A percentile compares a stretch with the other conserved stretches of the same genome.
Evolutionary conservation across 2,329 filamentous ascomycete genomes (phyloP).

Genomic region (Bimuria novae-zelandiae): DNA sequence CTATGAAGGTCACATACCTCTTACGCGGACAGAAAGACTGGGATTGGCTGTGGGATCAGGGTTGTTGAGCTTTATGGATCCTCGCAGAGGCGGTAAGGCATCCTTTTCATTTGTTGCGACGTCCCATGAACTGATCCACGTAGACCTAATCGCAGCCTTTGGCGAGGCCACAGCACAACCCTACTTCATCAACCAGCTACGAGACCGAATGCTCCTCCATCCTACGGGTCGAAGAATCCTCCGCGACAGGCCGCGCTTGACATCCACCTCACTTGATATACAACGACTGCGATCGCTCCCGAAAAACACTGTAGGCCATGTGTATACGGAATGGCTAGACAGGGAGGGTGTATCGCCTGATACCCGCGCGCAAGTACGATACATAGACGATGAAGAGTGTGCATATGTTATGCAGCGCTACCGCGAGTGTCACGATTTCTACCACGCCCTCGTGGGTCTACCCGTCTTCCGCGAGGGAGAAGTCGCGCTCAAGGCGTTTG

Average conservation of each 20-base stretch:
- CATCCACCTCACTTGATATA: constrained; percentile 71
- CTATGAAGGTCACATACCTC: constrained; percentile 90
- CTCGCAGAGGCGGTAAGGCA: constrained; percentile 73
- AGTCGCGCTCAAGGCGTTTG: constrained; percentile 95
- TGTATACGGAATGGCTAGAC: constrained; percentile 91
- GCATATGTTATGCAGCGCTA: constrained; percentile 99
- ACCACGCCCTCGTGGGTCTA: constrained; percentile 89
- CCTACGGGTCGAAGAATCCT: constrained; percentile 89
- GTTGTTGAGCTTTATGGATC: constrained; percentile 68
- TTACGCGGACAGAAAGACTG: constrained; percentile 76
- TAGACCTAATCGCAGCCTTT: constrained; percentile 91
- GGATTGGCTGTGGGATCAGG: constrained; percentile 69
- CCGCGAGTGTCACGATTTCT: constrained; percentile 96
- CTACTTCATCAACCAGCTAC: constrained; percentile 91
- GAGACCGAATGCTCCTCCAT: constrained; percentile 84
- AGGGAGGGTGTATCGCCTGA: constrained; percentile 92
- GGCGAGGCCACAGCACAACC: constrained; percentile 93
- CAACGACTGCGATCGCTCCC: constrained; percentile 73
- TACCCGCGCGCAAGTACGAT: constrained; percentile 79
- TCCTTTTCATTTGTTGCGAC: background rate
- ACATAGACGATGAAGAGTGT: constrained; percentile 93
- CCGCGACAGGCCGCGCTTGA: constrained; percentile 85
- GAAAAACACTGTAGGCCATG: constrained; percentile 73
- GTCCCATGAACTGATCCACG: background rate
- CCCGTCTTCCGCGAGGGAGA: constrained; percentile 94